These are phyloP conservation scores for Cardiospermum halicacabum DNA, from an alignment of 345 rosid species.

Conservation along the genomic window DNA sequence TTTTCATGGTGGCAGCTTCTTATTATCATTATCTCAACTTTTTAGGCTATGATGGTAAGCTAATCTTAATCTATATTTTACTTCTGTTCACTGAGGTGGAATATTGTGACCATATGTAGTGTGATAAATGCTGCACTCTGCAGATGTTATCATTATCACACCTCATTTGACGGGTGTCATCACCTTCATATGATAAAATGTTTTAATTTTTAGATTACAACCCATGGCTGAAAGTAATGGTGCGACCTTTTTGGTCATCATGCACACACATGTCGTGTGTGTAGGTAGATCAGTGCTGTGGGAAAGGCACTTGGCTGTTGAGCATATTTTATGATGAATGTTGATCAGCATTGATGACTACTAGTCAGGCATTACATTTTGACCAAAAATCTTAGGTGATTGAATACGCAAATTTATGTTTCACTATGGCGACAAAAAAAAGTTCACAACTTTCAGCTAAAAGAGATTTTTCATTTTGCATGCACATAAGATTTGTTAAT, in stretches of 20 bases:
- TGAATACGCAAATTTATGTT: background rate
- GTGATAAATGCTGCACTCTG: background rate
- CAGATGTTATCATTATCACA: background rate
- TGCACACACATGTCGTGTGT: background rate
- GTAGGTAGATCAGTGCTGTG: background rate
- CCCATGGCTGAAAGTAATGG: background rate
- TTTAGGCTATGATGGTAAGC: constrained; percentile 93
- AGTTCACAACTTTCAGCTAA: background rate
- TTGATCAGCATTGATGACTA: background rate
- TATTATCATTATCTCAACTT: constrained; percentile 99
- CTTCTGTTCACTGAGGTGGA: background rate
- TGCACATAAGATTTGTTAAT: background rate
- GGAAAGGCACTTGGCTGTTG: background rate
- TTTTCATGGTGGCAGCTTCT: constrained; percentile 88
- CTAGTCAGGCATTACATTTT: background rate
- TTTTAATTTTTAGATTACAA: background rate
- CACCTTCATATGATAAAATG: background rate
- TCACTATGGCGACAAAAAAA: background rate
- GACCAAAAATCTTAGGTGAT: background rate
- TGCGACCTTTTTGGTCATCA: background rate
- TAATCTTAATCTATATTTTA: background rate
- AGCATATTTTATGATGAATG: background rate
- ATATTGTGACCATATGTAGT: background rate
- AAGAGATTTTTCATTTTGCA: too few relatives aligned
- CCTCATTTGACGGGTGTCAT: background rate